Conservation (phyloP, 1,284 basidiomycete genomes). For the Schizophyllum amplum region DNA sequence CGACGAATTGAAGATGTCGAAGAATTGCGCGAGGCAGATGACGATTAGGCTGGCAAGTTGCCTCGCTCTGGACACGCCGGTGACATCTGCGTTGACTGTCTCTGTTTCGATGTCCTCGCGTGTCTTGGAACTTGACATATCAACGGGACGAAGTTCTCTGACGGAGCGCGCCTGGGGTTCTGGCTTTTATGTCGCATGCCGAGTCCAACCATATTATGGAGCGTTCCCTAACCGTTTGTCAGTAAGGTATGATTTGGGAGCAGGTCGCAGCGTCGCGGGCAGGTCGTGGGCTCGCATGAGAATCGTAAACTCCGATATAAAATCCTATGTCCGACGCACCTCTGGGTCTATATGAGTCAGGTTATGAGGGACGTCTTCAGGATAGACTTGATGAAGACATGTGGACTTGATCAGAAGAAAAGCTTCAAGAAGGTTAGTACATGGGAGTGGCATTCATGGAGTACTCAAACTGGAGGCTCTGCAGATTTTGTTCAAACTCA, state of each 20-base stretch:
- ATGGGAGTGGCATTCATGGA: too few relatives aligned
- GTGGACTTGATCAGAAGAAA: too few relatives aligned
- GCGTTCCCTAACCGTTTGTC: neutral
- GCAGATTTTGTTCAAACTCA: too few relatives aligned
- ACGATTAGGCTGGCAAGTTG: neutral
- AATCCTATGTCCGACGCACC: neutral
- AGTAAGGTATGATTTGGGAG: neutral
- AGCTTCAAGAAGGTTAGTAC: too few relatives aligned
- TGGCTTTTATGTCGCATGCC: neutral
- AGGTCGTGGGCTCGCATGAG: too few relatives aligned
- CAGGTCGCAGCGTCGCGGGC: neutral
- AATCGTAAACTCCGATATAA: neutral
- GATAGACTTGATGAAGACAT: too few relatives aligned
- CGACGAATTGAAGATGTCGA: conserved; percentile 12
- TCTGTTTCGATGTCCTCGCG: neutral
- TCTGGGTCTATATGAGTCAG: too few relatives aligned
- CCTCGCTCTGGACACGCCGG: neutral
- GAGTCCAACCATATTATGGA: neutral
- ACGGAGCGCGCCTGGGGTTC: neutral
- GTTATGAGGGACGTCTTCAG: too few relatives aligned
- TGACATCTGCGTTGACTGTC: neutral
- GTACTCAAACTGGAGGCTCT: too few relatives aligned
- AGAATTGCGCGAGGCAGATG: conserved; percentile 7
- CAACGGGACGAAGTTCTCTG: neutral
- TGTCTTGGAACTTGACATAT: neutral